Conservation (phyloP, 1,284 basidiomycete species). For the Farysia itapuensis region DNA sequence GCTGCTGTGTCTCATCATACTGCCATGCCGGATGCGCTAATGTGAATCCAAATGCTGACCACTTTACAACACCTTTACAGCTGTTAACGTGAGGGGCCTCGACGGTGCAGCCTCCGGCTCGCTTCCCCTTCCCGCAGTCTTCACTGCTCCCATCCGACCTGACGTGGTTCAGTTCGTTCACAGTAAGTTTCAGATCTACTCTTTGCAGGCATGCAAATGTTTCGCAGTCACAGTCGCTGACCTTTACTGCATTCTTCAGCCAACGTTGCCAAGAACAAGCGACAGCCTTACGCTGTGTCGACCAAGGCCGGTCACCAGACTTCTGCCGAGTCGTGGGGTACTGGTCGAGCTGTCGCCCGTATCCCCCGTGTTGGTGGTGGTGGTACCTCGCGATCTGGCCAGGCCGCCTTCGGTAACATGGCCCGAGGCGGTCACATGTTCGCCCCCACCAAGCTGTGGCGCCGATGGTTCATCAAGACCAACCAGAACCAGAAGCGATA, state of each 20-base stretch:
- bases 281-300: constrained; percentile 94
- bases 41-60: too few relatives aligned
- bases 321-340: constrained; percentile 98
- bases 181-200: constrained; percentile 70
- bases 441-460: constrained; percentile 98
- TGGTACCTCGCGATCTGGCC: constrained; percentile 94
- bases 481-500: constrained; percentile 99
- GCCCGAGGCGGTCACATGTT: constrained; percentile 93
- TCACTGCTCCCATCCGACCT: constrained; percentile 96
- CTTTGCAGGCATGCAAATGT: background rate
- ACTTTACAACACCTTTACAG: too few relatives aligned
- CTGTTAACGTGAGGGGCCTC: constrained; percentile 59
- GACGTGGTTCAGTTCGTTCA: constrained; percentile 98
- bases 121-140: constrained; percentile 90
- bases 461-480: constrained; percentile 99
- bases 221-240: too few relatives aligned
- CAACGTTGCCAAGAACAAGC: constrained; percentile 97
- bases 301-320: constrained; percentile 99
- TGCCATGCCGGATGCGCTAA: too few relatives aligned
- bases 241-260: too few relatives aligned
- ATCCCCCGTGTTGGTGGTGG: constrained; percentile 99
- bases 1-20: too few relatives aligned
- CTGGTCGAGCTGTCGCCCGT: constrained; percentile 99
- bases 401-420: constrained; percentile 86
- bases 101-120: constrained; percentile 74